Evolutionary conservation across 225 moss, liverwort and hornwort species (phyloP).

Genomic region (Marchantia paleacea): DNA sequence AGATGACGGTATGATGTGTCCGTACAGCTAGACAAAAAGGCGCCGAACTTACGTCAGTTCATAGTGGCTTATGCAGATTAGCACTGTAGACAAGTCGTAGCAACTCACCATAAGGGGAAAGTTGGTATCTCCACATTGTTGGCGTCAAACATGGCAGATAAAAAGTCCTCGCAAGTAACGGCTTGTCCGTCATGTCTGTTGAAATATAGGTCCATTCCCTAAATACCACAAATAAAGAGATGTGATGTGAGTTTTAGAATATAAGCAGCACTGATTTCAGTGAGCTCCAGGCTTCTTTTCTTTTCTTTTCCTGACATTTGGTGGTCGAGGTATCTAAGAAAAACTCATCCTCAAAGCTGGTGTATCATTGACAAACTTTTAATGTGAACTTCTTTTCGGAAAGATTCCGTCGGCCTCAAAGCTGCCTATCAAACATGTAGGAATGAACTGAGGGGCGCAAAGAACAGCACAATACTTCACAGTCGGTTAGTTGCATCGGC

Average conservation of each 20-base stretch:
- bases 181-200: constrained; percentile 94
- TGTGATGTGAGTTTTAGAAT: neutral
- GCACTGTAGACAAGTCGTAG: neutral
- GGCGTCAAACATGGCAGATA: constrained; percentile 95
- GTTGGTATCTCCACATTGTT: constrained; percentile 67
- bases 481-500: too few species aligned
- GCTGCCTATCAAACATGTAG: too few species aligned
- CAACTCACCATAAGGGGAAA: constrained; percentile 71
- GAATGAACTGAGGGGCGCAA: too few species aligned
- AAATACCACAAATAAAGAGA: neutral
- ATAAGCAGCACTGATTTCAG: neutral
- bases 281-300: neutral
- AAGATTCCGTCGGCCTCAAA: too few species aligned
- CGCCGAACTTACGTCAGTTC: too few species aligned
- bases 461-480: too few species aligned
- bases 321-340: neutral
- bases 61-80: too few species aligned
- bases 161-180: constrained; percentile 94
- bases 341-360: too few species aligned
- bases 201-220: constrained; percentile 97
- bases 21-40: too few species aligned
- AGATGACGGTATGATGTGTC: too few species aligned
- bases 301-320: neutral
- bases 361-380: too few species aligned
- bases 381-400: too few species aligned